Evolutionary conservation across 2,329 filamentous ascomycete genomes (phyloP), one percentile per base, ranked within the genome.

Genomic region (Epicoccum nigrum): DNA sequence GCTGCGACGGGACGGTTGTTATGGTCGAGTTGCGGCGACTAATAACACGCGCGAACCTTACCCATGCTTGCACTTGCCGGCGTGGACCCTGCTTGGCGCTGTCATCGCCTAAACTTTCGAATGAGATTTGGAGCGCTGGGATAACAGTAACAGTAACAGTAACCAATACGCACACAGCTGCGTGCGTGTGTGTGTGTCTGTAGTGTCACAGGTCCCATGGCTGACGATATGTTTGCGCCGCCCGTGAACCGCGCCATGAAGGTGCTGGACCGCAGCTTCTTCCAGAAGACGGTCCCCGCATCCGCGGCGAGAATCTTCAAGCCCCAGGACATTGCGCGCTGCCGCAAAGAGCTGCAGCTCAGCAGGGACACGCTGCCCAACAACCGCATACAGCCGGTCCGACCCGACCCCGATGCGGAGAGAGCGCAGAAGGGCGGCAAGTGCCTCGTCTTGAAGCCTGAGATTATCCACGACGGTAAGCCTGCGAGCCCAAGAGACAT

Each of bases 221-320:
- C 76, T 17, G 37, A 48, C 55, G 64, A 67, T 43, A 85, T 86
- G 82, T 90, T 96, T 73, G 85, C 87, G 59, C 90, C 92, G 38
- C 92, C 92, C 19, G 80, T 92, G 53, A 87, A 93, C 64, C 88
- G 89, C 72, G 86, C 87, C 53, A 89, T 90, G 78, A 86, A 86
- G 68, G 83, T 84, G 41, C 84, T 99, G 58, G 92, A 99, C 76
- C 86, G 90, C 60, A 82, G 87, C 13, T 86, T 95, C 58, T 97
- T 97, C 77, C 80, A 83, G 44, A 90, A 87, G 71, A 89, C 81
- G 1, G 77, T 96, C 47, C 86, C 87, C 19, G 79, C 93, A 19
- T 84, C 91, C 7, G 92, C 92, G 2, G 93, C 92, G 6, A 84
- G 88, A 30, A 79, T 97, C 35, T 83, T 84, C 58, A 88, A 94